Percentiles rank a stretch among this genome's conserved stretches.
phyloP scores from a whole-genome alignment of 2,329 filamentous ascomycete species.

The Diaporthe vexans region DNA sequence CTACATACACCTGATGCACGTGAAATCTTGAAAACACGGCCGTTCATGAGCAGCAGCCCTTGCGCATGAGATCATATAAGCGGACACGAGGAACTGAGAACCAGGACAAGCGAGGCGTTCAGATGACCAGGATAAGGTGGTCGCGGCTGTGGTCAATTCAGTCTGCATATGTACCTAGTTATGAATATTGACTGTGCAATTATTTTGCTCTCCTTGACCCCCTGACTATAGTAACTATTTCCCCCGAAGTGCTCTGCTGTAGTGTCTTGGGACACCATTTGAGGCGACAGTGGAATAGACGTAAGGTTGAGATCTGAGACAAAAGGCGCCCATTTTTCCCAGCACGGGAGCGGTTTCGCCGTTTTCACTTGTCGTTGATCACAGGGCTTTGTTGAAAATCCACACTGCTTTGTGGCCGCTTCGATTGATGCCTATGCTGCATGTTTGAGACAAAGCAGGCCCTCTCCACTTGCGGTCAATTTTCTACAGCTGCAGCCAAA shows the following conservation, averaged over 20 bases:
- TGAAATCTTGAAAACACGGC: neutral
- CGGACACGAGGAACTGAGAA: neutral
- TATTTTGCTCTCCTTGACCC: neutral
- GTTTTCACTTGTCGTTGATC: neutral
- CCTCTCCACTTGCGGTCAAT: conserved; percentile 6
- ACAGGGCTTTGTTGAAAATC: neutral
- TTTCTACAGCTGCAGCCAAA: neutral
- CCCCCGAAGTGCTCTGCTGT: neutral
- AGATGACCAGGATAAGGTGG: neutral
- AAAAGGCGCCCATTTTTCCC: neutral
- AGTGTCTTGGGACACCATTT: neutral
- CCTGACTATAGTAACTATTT: neutral
- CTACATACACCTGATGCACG: too few species aligned
- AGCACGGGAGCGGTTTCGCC: conserved; percentile 2
- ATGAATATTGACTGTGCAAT: neutral
- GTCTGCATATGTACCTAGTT: neutral
- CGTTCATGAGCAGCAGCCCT: neutral
- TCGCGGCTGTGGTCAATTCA: neutral
- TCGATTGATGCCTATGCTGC: neutral
- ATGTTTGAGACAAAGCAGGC: conserved; percentile 5
- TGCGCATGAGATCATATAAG: too few species aligned
- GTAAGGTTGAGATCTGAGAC: neutral
- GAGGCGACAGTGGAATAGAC: neutral
- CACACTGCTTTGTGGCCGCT: neutral
- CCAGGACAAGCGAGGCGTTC: neutral